phyloP scores from a whole-genome alignment of 2,329 filamentous ascomycete species.

The Aspergillus sp. region DNA sequence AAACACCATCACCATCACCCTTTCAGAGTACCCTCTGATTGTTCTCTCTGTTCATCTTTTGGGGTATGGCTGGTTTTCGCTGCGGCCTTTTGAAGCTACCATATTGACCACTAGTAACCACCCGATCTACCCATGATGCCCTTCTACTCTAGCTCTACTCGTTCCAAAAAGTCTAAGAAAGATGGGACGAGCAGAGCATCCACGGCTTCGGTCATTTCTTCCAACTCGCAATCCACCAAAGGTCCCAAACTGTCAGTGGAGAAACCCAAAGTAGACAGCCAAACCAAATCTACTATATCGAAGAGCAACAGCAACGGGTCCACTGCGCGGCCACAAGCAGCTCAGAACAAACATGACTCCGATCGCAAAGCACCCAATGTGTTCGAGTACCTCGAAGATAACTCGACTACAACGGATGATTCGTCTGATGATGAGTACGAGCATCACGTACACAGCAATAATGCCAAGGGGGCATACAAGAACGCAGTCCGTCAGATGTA shows the following conservation, averaged over 20 bases:
- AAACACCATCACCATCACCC: neutral
- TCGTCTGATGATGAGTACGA: slow-evolving; percentile 23
- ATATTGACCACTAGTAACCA: slow-evolving; percentile 11
- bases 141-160: slow-evolving; percentile 26
- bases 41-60: slow-evolving; percentile 7
- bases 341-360: slow-evolving; percentile 20
- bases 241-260: slow-evolving; percentile 21
- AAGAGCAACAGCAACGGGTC: slow-evolving; percentile 17
- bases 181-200: slow-evolving; percentile 31
- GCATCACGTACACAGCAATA: slow-evolving; percentile 2
- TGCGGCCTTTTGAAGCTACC: neutral
- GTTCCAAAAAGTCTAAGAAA: slow-evolving; percentile 31
- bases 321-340: slow-evolving; percentile 20
- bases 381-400: slow-evolving; percentile 42
- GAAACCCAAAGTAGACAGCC: slow-evolving; percentile 18
- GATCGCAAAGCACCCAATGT: slow-evolving; percentile 36
- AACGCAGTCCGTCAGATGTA: slow-evolving; percentile 12
- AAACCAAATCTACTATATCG: slow-evolving; percentile 13
- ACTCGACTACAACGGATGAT: slow-evolving; percentile 22
- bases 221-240: slow-evolving; percentile 23
- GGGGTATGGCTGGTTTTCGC: slow-evolving; percentile 7
- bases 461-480: slow-evolving; percentile 11
- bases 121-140: slow-evolving; percentile 30
- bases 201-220: slow-evolving; percentile 26
- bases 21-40: slow-evolving; percentile 6